Base-by-base conservation (phyloP, 352 stramenopile genomes). In the Blastocystis sp. region DNA sequence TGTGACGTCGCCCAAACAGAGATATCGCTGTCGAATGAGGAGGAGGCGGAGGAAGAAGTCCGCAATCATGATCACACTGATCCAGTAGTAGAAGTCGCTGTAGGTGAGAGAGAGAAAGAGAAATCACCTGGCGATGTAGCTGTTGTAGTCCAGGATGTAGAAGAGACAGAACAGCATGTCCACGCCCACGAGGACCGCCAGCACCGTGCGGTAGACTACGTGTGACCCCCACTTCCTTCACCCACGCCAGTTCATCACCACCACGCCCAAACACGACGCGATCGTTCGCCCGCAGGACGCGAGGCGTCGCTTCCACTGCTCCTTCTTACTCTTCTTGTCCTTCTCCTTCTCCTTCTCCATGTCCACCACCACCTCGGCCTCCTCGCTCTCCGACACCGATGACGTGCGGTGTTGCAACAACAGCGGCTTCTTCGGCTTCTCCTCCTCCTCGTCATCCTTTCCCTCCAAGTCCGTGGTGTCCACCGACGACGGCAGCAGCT, bases 71-170 rank as follows among this genome's bases (percentile, higher is more conserved):
- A 80, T 37, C 3, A 77, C 1, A 24, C 66, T 41, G 31, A 77
- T 10, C 37, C 37, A 31, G 9, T 59, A 26, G 50, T 77, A 77
- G 66, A 77, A 77, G 35, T 31, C 0, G 50, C 66, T 77, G 45
- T 2, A 51, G 1, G 45, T 50, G 29, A 45, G 55, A 19, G 2
- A 29, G 16, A 2, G 10, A 55, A 6, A 1, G 19, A 1, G 24
- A 29, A 35, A 45, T 9, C 50, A 77, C 66, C 24, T 24, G 16
- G 45, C 26, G 21, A 45, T n/a, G 45, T 77, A 77, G n/a, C 13
- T 77, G 33, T 50, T 77, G 45, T 77, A 77, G 45, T 77, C 66
- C 26, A 77, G 33, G 26, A 77, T 77, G 66, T 45, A 50, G 66
- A 77, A 77, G 1, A 77, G 24, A 51, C 66, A 33, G 31, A 12